Evolutionary conservation across 306 rosid species (phyloP), one percentile per base, ranked within the genome.

Genomic region (Sicyos edulis): DNA sequence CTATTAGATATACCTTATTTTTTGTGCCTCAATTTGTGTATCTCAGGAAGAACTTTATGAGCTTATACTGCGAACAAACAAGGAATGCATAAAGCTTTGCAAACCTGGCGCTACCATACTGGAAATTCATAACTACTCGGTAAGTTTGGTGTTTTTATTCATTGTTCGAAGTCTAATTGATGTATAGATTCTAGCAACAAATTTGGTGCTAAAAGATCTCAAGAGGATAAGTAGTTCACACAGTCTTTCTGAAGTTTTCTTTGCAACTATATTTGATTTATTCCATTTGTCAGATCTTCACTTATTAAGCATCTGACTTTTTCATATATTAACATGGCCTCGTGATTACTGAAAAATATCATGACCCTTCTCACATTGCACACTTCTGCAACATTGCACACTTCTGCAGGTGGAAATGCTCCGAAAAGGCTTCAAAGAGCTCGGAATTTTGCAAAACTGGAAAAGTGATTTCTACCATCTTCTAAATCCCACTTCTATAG

Each of bases 401-500:
- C n/a, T n/a, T n/a, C n/a, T n/a, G n/a, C n/a, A n/a, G 98, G 90
- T 83, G 71, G 84, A 80, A 77, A 90, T 84, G 95, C 85, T 93
- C 75, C 82, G 84, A 70, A 87, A 86, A 71, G 97, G 98, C 77
- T 84, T 93, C 75, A 81, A 86, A 75, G 91, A 90, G 81, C 73
- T 90, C 40, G 97, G 96, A 73, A 78, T 93, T 80, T 79, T 93
- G 86, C 83, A 81, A 78, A 81, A 77, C 47, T 56, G 52, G 37
- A 72, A 79, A 80, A 82, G 86, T 85, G 80, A 74, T 78, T 74
- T 82, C 69, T 93, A 88, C 84, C 82, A 93, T 75, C 85, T n/a
- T 79, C 84, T 90, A 78, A 93, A 93, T 81, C 98, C 97, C 74
- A 93, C 98, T 74, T 88, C 97, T 74, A 90, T 90, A 90, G 96